Conservation (phyloP, 768 basidiomycete genomes). For the Gautieria morchelliformis region DNA sequence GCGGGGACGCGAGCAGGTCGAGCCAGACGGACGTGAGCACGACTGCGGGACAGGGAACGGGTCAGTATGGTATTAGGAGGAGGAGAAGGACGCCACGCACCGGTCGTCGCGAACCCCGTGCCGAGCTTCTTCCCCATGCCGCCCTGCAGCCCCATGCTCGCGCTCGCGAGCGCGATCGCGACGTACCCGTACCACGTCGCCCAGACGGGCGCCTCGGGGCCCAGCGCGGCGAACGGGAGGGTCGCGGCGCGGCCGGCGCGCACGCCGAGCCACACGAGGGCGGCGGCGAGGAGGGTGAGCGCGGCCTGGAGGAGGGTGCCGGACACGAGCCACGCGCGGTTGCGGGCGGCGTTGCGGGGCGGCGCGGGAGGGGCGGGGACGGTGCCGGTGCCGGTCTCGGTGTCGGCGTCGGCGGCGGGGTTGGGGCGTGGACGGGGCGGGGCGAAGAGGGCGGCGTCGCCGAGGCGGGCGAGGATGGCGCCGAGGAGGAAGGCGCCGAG, state of each 20-base stretch:
- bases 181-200: constrained; percentile 54
- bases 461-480: constrained; percentile 65
- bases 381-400: too few relatives aligned
- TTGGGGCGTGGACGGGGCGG: too few relatives aligned
- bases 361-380: too few relatives aligned
- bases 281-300: constrained; percentile 62
- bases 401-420: too few relatives aligned
- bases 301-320: constrained; percentile 69
- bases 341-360: constrained; percentile 60
- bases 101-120: constrained; percentile 73
- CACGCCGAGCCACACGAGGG: constrained; percentile 62
- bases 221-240: too few relatives aligned
- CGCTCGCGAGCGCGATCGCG: constrained; percentile 70
- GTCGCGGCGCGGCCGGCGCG: constrained; percentile 21
- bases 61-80: not conserved
- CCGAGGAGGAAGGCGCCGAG: constrained; percentile 65
- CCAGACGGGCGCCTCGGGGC: too few relatives aligned
- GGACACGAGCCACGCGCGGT: constrained; percentile 61
- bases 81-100: constrained; percentile 28
- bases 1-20: too few relatives aligned
- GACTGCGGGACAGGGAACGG: constrained; percentile 32
- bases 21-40: constrained; percentile 86
- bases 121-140: constrained; percentile 75
- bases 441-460: too few relatives aligned
- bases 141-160: constrained; percentile 74